A percentile compares a stretch with the other conserved stretches of the same genome.
Conservation (phyloP, 1,284 basidiomycete species). For the Irpex sp. region DNA sequence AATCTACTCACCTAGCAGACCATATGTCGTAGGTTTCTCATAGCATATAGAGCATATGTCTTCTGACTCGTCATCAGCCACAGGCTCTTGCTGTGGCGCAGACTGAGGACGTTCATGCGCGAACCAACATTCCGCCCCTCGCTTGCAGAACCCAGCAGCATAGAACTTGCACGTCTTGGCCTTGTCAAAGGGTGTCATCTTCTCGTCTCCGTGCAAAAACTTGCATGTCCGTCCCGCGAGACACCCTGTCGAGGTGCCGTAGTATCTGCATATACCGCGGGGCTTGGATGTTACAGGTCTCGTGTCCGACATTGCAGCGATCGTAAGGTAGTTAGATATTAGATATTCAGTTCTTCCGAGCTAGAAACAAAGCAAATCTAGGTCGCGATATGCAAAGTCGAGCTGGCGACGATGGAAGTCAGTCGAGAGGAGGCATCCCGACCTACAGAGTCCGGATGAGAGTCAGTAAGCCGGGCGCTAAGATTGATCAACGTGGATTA, state of each 20-base stretch:
- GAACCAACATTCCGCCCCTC: conserved; percentile 70
- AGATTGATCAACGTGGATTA: not conserved
- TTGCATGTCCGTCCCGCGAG: conserved; percentile 62
- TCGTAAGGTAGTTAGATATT: not conserved
- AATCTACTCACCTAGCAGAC: conserved; percentile 50
- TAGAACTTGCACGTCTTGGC: conserved; percentile 63
- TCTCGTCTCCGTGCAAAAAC: conserved; percentile 59
- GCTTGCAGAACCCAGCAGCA: conserved; percentile 57
- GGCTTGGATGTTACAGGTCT: conserved; percentile 54
- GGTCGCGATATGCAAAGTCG: not conserved
- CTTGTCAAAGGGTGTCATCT: conserved; percentile 61
- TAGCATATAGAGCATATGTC: conserved; percentile 64
- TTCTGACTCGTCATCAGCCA: conserved; percentile 22
- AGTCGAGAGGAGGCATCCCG: not conserved
- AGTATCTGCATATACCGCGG: conserved; percentile 60
- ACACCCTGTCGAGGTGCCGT: conserved; percentile 55
- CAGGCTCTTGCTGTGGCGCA: conserved; percentile 19
- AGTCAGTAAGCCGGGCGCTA: not conserved
- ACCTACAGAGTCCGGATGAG: not conserved
- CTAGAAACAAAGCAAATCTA: not conserved
- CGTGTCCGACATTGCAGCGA: conserved; percentile 15
- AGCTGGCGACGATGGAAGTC: not conserved
- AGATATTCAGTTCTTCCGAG: not conserved
- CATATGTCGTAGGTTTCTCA: conserved; percentile 62
- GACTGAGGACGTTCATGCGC: conserved; percentile 36